Conservation (phyloP, 176 grass and related monocot genomes). For the Oryza brachyantha region DNA sequence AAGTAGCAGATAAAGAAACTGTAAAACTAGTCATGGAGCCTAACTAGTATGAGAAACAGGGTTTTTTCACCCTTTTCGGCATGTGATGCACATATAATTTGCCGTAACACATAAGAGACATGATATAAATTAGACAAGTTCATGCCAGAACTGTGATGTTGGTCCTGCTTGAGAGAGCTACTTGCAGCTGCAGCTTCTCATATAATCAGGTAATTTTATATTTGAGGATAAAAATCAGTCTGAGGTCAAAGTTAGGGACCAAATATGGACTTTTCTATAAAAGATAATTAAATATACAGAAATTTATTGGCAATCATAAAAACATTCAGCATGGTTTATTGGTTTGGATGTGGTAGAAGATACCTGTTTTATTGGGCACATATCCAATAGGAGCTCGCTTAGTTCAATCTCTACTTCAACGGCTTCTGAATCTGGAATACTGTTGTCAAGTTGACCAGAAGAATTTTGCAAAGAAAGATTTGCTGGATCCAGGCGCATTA, state of each 20-base stretch:
- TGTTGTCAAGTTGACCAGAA: conserved; percentile 46
- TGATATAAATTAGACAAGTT: not conserved
- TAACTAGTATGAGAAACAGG: conserved; percentile 16
- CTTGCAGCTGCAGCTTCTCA: too few relatives aligned
- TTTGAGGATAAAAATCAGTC: too few relatives aligned
- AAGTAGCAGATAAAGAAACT: not conserved
- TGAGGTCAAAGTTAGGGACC: too few relatives aligned
- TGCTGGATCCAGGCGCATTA: conserved; percentile 84
- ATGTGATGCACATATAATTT: not conserved
- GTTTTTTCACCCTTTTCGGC: not conserved
- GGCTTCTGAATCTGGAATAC: conserved; percentile 55
- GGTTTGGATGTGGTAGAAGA: not conserved
- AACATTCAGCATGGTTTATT: too few relatives aligned
- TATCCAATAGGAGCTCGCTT: conserved; percentile 79
- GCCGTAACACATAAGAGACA: not conserved
- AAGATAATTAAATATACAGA: too few relatives aligned
- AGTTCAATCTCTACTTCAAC: conserved; percentile 86
- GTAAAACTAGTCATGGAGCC: not conserved
- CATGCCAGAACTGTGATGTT: conserved; percentile 8
- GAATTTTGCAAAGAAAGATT: conserved; percentile 68
- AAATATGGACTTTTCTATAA: too few relatives aligned
- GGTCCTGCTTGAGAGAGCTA: too few relatives aligned
- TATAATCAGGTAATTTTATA: too few relatives aligned
- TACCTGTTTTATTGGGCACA: conserved; percentile 96
- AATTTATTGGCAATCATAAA: too few relatives aligned